Base-by-base conservation (phyloP, 306 rosid species). In the Prunus mongolica region DNA sequence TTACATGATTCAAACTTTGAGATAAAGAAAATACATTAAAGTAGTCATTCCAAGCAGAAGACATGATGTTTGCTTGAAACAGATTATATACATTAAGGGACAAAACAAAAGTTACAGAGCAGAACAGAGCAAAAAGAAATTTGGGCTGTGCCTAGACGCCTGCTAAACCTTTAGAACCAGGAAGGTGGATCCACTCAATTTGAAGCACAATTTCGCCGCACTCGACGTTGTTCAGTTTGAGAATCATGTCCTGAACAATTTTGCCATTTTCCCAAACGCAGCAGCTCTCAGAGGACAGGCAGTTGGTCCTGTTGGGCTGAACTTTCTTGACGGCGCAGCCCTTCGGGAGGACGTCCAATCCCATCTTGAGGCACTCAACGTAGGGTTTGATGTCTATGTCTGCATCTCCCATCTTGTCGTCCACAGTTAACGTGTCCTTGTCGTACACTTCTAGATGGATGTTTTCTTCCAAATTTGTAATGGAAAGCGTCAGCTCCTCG, bases 341-440 rank as follows among this genome's bases (percentile, higher is more conserved):
- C 67, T 89, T 75, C n/a, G 93, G 92, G 18, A 89, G 93, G 16
- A 57, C 77, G 16, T 67, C 57, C 85, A 82, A 49, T 0, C 74
- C 87, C 96, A 87, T 79, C 68, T 79, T 66, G 20, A 84, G 44
- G 58, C 91, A 76, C 76, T 88, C 73, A 24, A 81, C 14, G 67
- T 86, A 95, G 18, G 97, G 97, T 72, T 78, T 82, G 30, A 95
- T 77, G 83, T 95, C 97, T 67, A 95, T 78, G 8, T 77, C 89
- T 12, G 97, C 96, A 16, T 91, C 91, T 1, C 99, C 99, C 97
- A 95, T 92, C 76, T 80, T 76, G 79, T 95, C 99, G 67, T 95
- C 97, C 47, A 32, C 70, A 0, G 88, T 83, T 49, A 95, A 83
- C 0, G 87, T 87, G 81, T 95, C 99, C 50, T 83, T 82, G 86